Base-by-base conservation (phyloP, 768 basidiomycete genomes). In the Trichaptum fuscoviolaceum region DNA sequence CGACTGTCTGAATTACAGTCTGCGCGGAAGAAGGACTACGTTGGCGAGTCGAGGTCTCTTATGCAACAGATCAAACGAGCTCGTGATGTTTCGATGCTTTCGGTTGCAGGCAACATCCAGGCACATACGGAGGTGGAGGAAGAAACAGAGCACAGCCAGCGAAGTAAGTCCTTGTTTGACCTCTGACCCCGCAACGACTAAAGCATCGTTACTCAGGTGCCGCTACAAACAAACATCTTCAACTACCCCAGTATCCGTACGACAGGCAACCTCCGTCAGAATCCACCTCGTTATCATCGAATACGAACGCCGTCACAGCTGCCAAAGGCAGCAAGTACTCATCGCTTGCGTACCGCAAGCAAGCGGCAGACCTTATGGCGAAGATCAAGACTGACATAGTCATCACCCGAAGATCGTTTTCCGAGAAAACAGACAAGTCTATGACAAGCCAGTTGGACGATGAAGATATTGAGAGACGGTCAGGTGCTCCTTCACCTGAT, bases 61-160 rank as follows among this genome's bases (percentile, higher is more conserved):
- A 92, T 93, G 92, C 82, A 90, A 71, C 85, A 90, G 72, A 92
- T 93, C 73, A 88, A 89, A 71, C 84, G 86, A 71, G 87, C 90
- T 7, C 86, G 87, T 36, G 89, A 92, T 72, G 90, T 87, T 70
- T 92, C 92, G 0, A 91, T 61, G 24, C 25, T 61, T 25, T 61
- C 59, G 12, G 59, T 52, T 52, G 42, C 42, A 12, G 15, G 42
- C 42, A 52, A 52, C 20, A 52, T 6, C 15, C 42, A 52, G 42
- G 42, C 42, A 52, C 12, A 52, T 52, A 52, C 42, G 42, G 42
- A 52, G 42, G 42, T 12, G 20, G 42, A 52, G 12, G 42, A 52
- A 15, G 42, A 52, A 20, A 12, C 42, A 52, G 42, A 20, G 20
- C 42, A 52, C 5, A 12, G 15, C 15, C 42, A 52, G 20, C 10